Evolutionary conservation across 345 rosid species (phyloP).

Genomic region (Aquilaria yunnanensis): DNA sequence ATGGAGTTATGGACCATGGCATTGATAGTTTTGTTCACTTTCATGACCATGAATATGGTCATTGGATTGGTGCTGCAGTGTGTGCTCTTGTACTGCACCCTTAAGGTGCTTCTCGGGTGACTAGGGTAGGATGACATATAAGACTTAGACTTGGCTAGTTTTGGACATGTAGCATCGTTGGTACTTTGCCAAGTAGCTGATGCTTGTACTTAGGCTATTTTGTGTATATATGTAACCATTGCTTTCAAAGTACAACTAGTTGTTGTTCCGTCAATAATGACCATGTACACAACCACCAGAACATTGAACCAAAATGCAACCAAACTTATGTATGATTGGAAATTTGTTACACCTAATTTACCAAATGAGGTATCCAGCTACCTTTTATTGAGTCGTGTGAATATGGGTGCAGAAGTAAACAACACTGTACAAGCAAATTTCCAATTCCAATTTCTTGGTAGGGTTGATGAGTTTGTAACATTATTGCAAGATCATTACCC

Average conservation of each 20-base stretch:
- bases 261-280: background rate
- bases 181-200: too few species aligned
- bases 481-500: background rate
- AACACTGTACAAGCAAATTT: background rate
- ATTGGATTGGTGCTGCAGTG: too few species aligned
- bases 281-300: background rate
- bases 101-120: too few species aligned
- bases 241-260: background rate
- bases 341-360: background rate
- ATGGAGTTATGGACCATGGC: too few species aligned
- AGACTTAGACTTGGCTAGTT: too few species aligned
- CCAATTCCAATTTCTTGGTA: background rate
- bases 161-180: too few species aligned
- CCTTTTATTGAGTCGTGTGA: background rate
- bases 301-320: background rate
- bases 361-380: background rate
- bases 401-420: background rate
- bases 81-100: too few species aligned
- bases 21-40: too few species aligned
- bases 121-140: too few species aligned
- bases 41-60: too few species aligned
- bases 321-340: background rate
- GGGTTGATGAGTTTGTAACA: background rate
- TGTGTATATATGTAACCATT: too few species aligned
- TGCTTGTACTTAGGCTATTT: too few species aligned